A percentile compares a stretch with the other conserved stretches of the same genome.
phyloP scores from a whole-genome alignment of 2,329 filamentous ascomycete species.

The Neoarthrinium moseri region DNA sequence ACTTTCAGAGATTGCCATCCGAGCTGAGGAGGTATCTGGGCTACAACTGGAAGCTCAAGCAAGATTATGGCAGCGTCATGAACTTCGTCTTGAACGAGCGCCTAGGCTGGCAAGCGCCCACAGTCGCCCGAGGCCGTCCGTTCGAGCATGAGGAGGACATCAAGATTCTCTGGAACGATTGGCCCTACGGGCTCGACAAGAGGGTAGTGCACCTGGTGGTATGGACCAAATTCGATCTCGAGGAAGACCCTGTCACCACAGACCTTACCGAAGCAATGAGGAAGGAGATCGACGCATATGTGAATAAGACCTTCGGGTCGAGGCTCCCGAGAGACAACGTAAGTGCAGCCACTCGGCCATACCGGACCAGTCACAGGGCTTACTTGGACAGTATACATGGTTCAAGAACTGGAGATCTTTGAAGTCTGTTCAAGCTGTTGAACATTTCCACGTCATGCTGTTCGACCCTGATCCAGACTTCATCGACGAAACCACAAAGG shows the following conservation, averaged over 20 bases:
- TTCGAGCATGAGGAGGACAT: constrained; percentile 55
- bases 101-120: constrained; percentile 63
- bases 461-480: constrained; percentile 72
- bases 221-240: constrained; percentile 86
- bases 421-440: constrained; percentile 82
- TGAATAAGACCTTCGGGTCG: constrained; percentile 63
- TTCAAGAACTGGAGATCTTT: constrained; percentile 87
- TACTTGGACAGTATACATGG: constrained; percentile 53
- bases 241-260: constrained; percentile 63
- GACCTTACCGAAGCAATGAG: constrained; percentile 66
- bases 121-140: constrained; percentile 32
- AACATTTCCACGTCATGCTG: constrained; percentile 95
- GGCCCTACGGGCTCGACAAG: constrained; percentile 83
- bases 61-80: constrained; percentile 73
- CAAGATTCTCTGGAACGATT: constrained; percentile 84
- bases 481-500: constrained; percentile 67
- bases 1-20: constrained; percentile 74
- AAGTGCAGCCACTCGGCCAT: too few species aligned
- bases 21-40: constrained; percentile 76
- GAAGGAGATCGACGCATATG: constrained; percentile 67
- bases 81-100: constrained; percentile 71
- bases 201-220: constrained; percentile 82
- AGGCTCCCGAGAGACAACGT: constrained; percentile 52
- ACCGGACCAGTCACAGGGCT: too few species aligned
- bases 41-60: constrained; percentile 63